Percentiles rank a stretch among this genome's conserved stretches.
Conservation (phyloP, 164 flowering plant species). For the Nelumbo lutea region DNA sequence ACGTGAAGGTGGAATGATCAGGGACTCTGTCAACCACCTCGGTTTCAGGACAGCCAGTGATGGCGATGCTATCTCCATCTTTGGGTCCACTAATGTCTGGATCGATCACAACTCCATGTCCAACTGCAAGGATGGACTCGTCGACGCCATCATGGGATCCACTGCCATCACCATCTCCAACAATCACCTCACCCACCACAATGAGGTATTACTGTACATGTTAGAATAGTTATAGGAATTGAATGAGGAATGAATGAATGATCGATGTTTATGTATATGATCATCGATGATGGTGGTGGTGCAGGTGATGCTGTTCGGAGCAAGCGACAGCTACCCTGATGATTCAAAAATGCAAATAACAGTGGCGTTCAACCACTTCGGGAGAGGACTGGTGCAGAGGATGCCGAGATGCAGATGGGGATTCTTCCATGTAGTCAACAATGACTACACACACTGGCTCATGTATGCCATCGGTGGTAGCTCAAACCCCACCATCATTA, state of each 20-base stretch:
- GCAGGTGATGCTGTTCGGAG: constrained; percentile 76
- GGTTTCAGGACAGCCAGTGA: constrained; percentile 45
- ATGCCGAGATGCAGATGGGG: constrained; percentile 83
- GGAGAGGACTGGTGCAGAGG: constrained; percentile 58
- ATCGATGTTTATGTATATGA: background rate
- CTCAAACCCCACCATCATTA: constrained; percentile 58
- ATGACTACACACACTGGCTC: constrained; percentile 74
- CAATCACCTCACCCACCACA: constrained; percentile 63
- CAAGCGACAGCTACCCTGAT: constrained; percentile 31
- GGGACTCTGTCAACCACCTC: constrained; percentile 45
- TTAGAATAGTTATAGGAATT: too few relatives aligned
- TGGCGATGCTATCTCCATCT: constrained; percentile 65
- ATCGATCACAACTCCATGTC: constrained; percentile 63
- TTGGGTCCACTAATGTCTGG: constrained; percentile 57
- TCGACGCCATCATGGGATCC: constrained; percentile 55
- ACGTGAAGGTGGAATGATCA: constrained; percentile 44
- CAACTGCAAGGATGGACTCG: constrained; percentile 54
- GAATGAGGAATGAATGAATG: background rate
- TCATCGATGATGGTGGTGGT: background rate
- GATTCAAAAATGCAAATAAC: constrained; percentile 68
- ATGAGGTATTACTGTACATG: constrained; percentile 35
- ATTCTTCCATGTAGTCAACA: constrained; percentile 66
- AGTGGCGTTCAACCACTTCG: constrained; percentile 72
- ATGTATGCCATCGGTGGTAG: constrained; percentile 94
- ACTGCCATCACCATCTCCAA: constrained; percentile 80